phyloP scores from a whole-genome alignment of 2,329 filamentous ascomycete species.

The Ascochyta fabae region DNA sequence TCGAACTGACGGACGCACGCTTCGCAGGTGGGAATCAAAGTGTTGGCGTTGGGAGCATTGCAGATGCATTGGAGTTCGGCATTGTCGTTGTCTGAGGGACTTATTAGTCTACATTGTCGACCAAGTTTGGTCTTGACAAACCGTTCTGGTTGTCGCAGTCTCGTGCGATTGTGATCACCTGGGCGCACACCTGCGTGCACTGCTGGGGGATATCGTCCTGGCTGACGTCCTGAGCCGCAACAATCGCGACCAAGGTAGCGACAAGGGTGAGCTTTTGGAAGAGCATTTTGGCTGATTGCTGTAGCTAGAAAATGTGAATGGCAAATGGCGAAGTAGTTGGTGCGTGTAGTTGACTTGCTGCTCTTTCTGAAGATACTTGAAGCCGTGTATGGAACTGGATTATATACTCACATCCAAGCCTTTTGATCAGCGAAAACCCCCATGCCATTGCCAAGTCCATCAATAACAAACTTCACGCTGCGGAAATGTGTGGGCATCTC shows the following conservation, averaged over 20 bases:
- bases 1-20: conserved; percentile 40
- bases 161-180: conserved; percentile 29
- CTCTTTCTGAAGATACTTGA: not conserved
- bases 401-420: conserved; percentile 8
- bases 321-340: not conserved
- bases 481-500: not conserved
- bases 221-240: conserved; percentile 37
- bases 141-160: conserved; percentile 34
- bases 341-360: not conserved
- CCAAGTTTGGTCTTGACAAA: conserved; percentile 7
- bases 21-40: conserved; percentile 37
- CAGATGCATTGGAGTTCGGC: conserved; percentile 41
- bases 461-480: not conserved
- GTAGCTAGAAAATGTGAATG: not conserved
- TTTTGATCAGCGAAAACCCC: not conserved
- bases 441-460: conserved; percentile 1
- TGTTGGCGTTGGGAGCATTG: conserved; percentile 30
- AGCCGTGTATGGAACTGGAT: not conserved
- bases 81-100: conserved; percentile 25
- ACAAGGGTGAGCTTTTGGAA: conserved; percentile 34
- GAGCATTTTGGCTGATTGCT: conserved; percentile 25
- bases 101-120: not conserved
- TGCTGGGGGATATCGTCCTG: conserved; percentile 39
- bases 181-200: conserved; percentile 38
- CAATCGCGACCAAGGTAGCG: conserved; percentile 29